These are phyloP conservation scores for Kwoniella dejecticola DNA, from an alignment of 768 basidiomycete genomes.

Conservation along the genomic window DNA sequence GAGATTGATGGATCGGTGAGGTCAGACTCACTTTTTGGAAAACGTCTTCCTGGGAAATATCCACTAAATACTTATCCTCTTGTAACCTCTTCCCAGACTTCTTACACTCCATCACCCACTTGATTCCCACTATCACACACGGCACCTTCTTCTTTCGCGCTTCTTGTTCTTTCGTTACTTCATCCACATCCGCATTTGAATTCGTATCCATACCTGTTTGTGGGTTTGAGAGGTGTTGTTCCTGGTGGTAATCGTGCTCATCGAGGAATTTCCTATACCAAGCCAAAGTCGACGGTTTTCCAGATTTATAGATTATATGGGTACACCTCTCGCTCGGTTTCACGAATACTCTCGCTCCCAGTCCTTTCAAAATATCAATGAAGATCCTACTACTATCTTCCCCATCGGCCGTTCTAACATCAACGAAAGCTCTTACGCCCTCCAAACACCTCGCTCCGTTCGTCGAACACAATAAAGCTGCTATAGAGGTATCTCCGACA, in stretches of 20 bases:
- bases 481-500: conserved; percentile 33
- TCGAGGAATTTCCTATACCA: conserved; percentile 49
- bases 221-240: no score
- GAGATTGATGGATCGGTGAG: no score
- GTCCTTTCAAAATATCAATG: conserved; percentile 49
- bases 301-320: conserved; percentile 56
- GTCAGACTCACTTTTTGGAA: conserved; percentile 54
- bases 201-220: no score
- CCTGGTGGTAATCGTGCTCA: no score
- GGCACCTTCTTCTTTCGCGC: conserved; percentile 31
- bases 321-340: conserved; percentile 52
- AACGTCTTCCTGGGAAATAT: conserved; percentile 45
- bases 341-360: conserved; percentile 53
- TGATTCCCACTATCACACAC: conserved; percentile 50
- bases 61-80: conserved; percentile 43
- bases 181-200: conserved; percentile 12
- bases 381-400: conserved; percentile 49
- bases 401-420: conserved; percentile 55
- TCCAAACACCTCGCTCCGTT: conserved; percentile 40
- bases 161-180: neutral
- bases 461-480: conserved; percentile 37
- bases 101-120: conserved; percentile 55
- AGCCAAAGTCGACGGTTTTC: conserved; percentile 49
- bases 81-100: conserved; percentile 45
- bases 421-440: conserved; percentile 56